A percentile compares a stretch with the other conserved stretches of the same genome.
These are phyloP conservation scores for Beta corolliflora DNA, from an alignment of 179 eudicot genomes.

Conservation along the genomic window DNA sequence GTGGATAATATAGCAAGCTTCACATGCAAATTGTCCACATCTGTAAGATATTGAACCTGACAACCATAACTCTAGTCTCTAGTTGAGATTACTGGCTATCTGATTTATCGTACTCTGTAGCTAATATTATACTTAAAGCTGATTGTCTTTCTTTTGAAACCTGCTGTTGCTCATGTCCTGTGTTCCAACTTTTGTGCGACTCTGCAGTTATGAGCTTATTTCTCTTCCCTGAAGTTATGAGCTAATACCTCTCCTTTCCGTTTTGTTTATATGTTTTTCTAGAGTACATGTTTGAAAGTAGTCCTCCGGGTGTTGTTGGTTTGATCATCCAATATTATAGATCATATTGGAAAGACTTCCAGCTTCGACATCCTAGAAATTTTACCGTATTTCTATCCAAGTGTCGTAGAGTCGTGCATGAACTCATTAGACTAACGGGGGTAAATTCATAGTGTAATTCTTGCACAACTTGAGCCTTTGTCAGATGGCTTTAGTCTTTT, in stretches of 20 bases:
- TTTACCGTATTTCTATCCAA: neutral
- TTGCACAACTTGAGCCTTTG: neutral
- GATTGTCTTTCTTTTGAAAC: slow-evolving; percentile 1
- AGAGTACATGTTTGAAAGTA: too few species aligned
- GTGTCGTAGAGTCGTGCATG: neutral
- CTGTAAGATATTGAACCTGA: neutral
- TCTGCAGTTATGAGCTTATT: too few species aligned
- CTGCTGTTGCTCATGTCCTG: neutral
- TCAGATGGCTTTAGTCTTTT: neutral
- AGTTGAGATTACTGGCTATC: neutral
- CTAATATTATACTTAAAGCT: neutral
- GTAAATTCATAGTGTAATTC: neutral
- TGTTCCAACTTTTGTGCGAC: neutral
- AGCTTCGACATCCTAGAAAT: neutral
- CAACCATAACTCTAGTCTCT: neutral
- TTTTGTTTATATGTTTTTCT: too few species aligned
- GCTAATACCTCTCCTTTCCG: too few species aligned
- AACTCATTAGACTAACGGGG: neutral
- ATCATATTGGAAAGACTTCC: neutral
- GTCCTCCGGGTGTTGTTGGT: neutral
- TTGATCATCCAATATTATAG: neutral
- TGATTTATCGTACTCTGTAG: neutral
- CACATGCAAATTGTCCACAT: slow-evolving; percentile 2
- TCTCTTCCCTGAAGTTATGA: neutral
- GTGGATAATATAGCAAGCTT: neutral